These are phyloP conservation scores for Alisma plantagoaquatica DNA, from an alignment of 106 monocot species.

Conservation along the genomic window DNA sequence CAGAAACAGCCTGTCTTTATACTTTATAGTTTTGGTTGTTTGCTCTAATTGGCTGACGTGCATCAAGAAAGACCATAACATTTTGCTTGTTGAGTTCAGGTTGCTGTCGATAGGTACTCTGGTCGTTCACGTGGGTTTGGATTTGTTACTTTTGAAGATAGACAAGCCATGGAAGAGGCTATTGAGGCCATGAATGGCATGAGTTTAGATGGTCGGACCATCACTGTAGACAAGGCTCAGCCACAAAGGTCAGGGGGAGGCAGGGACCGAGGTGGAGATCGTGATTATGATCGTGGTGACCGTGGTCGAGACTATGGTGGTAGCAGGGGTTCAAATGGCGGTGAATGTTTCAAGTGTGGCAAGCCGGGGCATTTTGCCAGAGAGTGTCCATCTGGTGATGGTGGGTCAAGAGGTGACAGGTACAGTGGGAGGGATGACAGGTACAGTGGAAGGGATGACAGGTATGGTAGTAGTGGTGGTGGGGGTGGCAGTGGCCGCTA, in stretches of 20 bases:
- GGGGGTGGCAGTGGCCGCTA: constrained; percentile 38
- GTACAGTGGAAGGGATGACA: constrained; percentile 34
- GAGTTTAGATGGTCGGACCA: constrained; percentile 80
- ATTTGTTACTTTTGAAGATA: constrained; percentile 82
- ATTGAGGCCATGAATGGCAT: constrained; percentile 96
- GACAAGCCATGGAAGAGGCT: constrained; percentile 87
- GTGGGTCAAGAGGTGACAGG: constrained; percentile 59
- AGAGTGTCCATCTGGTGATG: constrained; percentile 90
- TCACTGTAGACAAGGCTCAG: constrained; percentile 95
- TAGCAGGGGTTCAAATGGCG: constrained; percentile 27
- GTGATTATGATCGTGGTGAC: constrained; percentile 50
- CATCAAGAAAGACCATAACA: too few species aligned
- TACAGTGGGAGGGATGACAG: constrained; percentile 42
- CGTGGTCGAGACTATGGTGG: constrained; percentile 33
- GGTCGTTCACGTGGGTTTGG: constrained; percentile 95
- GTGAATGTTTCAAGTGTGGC: constrained; percentile 91
- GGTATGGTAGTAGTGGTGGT: constrained; percentile 27
- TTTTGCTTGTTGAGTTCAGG: constrained; percentile 31
- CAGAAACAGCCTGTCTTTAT: too few species aligned
- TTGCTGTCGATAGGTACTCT: constrained; percentile 63
- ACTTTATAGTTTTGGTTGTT: too few species aligned
- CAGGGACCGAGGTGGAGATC: constrained; percentile 49
- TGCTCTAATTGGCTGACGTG: too few species aligned
- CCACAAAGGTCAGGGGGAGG: constrained; percentile 45
- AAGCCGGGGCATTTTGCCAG: constrained; percentile 98